Percentiles rank a stretch among this genome's conserved stretches.
phyloP scores from a whole-genome alignment of 1,139 yeast species.

The Kodamaea ohmeri region DNA sequence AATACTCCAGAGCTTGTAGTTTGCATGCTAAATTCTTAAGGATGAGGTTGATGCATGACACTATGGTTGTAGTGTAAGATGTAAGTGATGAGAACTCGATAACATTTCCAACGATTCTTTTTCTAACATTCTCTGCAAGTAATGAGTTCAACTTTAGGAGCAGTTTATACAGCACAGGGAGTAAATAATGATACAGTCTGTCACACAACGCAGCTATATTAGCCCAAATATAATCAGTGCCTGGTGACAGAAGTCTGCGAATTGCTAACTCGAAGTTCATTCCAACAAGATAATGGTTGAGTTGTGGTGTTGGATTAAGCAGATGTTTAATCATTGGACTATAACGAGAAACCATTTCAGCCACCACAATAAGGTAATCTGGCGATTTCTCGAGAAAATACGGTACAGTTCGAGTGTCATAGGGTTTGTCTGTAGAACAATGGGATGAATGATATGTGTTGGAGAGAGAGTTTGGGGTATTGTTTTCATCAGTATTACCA shows the following conservation, averaged over 20 bases:
- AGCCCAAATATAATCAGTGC: slow-evolving; percentile 27
- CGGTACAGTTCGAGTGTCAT: too few relatives aligned
- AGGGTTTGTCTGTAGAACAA: too few relatives aligned
- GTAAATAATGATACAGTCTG: slow-evolving; percentile 18
- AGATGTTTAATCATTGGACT: background rate
- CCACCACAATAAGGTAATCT: slow-evolving; percentile 1
- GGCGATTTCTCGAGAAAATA: too few relatives aligned
- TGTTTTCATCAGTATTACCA: background rate
- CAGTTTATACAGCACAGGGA: background rate
- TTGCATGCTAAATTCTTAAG: background rate
- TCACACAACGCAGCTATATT: slow-evolving; percentile 24
- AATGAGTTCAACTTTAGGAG: background rate
- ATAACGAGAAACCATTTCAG: slow-evolving; percentile 1
- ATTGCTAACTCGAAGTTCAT: slow-evolving; percentile 12
- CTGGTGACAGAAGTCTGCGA: background rate
- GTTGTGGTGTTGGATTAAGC: background rate
- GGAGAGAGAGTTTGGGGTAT: too few relatives aligned
- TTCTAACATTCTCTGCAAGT: background rate
- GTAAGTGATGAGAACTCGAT: background rate
- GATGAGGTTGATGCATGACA: background rate
- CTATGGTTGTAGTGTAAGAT: background rate
- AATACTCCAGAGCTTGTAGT: slow-evolving; percentile 9
- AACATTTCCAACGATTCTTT: background rate
- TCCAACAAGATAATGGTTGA: slow-evolving; percentile 1
- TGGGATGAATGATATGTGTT: too few relatives aligned